Evolutionary conservation across 2,329 filamentous ascomycete species (phyloP), one percentile per base, ranked within the genome.

Genomic region (Amesomyces nigricolor): DNA sequence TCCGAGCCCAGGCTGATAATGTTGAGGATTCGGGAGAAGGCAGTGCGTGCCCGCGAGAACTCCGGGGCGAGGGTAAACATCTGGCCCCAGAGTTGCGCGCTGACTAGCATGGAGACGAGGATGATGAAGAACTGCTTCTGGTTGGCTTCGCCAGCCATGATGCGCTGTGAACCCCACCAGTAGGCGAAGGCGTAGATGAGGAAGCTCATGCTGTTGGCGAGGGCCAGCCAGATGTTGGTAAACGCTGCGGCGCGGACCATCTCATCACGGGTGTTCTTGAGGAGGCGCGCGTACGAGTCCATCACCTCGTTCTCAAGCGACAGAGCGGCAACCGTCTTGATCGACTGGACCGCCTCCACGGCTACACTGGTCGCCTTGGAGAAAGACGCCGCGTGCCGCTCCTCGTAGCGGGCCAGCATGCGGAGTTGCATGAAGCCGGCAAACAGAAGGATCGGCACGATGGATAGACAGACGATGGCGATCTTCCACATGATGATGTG

Each of bases 401-500:
- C 76, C 58, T 88, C 82, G 47, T 85, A 83, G 38, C 78, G 75
- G 2, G 80, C 77, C 1, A 88, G 76, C 3, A 83, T 77, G 1
- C 77, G 77, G 14, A 90, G 74, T 60, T 87, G 80, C 79, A 90
- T 82, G 59, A 87, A 78, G 0, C 87, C 87, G 0, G 85, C 78
- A 1, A 82, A 83, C 0, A 91, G 74, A 5, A 89, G 78, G 9
- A 90, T 70, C 0, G 87, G 88, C 0, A 90, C 81, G 8, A 82
- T 76, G 0, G 86, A 78, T 5, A 91, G 74, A 53, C 85, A 86
- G 3, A 91, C 87, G 13, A 91, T 70, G 0, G 86, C 86, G 58
- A 91, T 88, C 64, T 82, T 86, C 88, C 87, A 91, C 2, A 85
- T 85, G 46, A 91, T 75, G 44, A 89, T 81, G 59, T 88, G 85